Conservation (phyloP, 345 rosid genomes). For the Salix brachista region DNA sequence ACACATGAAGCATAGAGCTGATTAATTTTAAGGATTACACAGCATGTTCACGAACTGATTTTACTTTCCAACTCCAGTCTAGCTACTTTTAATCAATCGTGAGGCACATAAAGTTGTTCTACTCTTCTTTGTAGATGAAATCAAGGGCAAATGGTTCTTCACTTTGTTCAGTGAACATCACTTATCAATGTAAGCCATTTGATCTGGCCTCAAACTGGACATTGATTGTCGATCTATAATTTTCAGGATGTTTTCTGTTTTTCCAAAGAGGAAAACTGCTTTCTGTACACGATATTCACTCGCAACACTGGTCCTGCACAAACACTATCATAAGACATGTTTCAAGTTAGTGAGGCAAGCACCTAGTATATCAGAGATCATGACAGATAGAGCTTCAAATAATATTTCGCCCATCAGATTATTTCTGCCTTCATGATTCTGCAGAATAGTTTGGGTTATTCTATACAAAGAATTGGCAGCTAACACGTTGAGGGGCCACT, state of each 20-base stretch:
- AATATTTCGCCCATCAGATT: slow-evolving; percentile 27
- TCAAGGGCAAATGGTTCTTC: not conserved
- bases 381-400: slow-evolving; percentile 35
- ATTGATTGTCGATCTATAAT: not conserved
- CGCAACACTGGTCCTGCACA: not conserved
- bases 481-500: slow-evolving; percentile 62
- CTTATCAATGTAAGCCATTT: not conserved
- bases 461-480: slow-evolving; percentile 76
- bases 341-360: slow-evolving; percentile 74
- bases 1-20: not conserved
- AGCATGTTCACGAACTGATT: not conserved
- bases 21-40: not conserved
- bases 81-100: not conserved
- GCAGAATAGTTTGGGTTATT: slow-evolving; percentile 54
- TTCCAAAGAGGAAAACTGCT: not conserved
- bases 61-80: not conserved
- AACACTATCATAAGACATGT: slow-evolving; percentile 49
- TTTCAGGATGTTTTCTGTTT: not conserved
- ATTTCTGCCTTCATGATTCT: slow-evolving; percentile 24
- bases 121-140: not conserved
- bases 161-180: not conserved
- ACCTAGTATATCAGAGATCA: slow-evolving; percentile 60
- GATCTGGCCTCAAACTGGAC: not conserved
- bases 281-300: not conserved
- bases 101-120: not conserved